Percentiles rank a stretch among this genome's conserved stretches.
Evolutionary conservation across 2,329 filamentous ascomycete species (phyloP).

Genomic region (Leptographium flavum): DNA sequence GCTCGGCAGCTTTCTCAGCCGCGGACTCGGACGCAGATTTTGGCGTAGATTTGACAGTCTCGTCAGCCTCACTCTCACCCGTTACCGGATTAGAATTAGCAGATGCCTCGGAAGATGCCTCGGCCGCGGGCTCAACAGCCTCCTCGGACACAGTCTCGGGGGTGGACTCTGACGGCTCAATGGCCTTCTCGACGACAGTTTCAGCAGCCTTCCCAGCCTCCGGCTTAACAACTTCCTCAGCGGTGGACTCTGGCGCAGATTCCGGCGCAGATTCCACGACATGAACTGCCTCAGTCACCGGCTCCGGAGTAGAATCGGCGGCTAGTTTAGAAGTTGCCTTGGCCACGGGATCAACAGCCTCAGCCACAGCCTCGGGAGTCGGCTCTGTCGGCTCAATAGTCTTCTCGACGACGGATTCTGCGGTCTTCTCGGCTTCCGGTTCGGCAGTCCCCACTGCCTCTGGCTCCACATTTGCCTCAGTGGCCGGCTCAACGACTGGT

Average conservation of each 20-base stretch:
- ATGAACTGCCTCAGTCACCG: constrained; percentile 1
- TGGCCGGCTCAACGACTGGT: too few relatives aligned
- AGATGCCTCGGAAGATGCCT: constrained; percentile 5
- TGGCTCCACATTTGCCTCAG: too few relatives aligned
- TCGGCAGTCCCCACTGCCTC: too few relatives aligned
- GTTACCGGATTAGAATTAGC: neutral
- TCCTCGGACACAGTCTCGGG: neutral
- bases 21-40: constrained; percentile 3
- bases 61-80: constrained; percentile 1
- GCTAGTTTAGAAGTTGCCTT: constrained; percentile 6
- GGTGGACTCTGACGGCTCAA: too few relatives aligned
- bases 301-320: constrained; percentile 1
- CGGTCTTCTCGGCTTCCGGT: too few relatives aligned
- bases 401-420: too few relatives aligned
- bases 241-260: constrained; percentile 1
- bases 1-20: neutral
- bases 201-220: neutral
- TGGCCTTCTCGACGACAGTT: neutral
- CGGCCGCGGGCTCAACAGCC: constrained; percentile 5
- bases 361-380: too few relatives aligned
- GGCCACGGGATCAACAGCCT: constrained; percentile 5
- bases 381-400: too few relatives aligned
- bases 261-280: too few relatives aligned
- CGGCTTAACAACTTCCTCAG: neutral
- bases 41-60: too few relatives aligned